phyloP scores from a whole-genome alignment of 225 moss, liverwort and hornwort genomes.

The Takakia lepidozioides region DNA sequence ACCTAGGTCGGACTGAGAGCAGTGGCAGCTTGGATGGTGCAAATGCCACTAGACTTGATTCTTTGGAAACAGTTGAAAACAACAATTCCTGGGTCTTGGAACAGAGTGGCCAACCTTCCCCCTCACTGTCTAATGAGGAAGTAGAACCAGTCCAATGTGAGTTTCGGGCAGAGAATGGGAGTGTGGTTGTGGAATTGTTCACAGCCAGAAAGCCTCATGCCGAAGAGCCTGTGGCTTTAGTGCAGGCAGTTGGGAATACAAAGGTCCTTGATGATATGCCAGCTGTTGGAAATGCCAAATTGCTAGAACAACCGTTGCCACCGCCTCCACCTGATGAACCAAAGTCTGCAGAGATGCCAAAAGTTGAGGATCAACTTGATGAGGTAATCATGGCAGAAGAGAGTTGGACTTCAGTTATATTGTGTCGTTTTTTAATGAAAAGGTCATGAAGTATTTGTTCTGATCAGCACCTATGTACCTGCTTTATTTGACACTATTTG shows the following conservation, averaged over 20 bases:
- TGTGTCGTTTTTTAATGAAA: background rate
- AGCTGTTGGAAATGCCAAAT: background rate
- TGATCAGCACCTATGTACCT: background rate
- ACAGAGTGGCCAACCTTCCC: background rate
- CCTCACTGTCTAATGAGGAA: background rate
- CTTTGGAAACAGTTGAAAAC: background rate
- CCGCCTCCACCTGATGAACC: background rate
- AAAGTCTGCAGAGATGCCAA: background rate
- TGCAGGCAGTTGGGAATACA: background rate
- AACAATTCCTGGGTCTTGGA: background rate
- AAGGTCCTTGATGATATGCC: background rate
- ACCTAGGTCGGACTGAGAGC: background rate
- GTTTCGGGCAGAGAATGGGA: background rate
- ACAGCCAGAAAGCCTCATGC: background rate
- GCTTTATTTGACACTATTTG: background rate
- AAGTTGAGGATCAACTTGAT: constrained; percentile 10
- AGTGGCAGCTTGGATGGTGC: background rate
- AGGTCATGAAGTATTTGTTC: background rate
- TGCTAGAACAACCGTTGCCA: background rate
- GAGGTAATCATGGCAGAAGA: too few species aligned
- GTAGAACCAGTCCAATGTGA: background rate
- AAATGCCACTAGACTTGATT: background rate
- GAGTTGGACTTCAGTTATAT: background rate
- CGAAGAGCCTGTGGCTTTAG: background rate
- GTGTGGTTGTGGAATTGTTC: background rate